Percentiles rank a stretch among this genome's conserved stretches.
Evolutionary conservation across 192 early-diverging fungal genomes (phyloP).

Genomic region (Coemansia sp.): DNA sequence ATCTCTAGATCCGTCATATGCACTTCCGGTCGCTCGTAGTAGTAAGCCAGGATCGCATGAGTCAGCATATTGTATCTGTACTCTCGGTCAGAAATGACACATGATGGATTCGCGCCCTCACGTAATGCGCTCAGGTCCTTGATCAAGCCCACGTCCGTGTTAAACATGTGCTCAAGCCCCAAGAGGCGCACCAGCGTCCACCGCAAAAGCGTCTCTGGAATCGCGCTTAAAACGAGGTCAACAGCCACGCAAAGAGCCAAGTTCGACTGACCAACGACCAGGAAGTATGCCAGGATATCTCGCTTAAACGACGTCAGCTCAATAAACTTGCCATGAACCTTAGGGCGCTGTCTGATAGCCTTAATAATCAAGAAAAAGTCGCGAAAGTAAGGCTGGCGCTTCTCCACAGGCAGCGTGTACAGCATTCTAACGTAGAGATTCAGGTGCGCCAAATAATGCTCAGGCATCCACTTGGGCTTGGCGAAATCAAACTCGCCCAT

Average conservation of each 20-base stretch:
- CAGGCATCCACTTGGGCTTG: background rate
- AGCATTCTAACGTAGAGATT: slow-evolving; percentile 25
- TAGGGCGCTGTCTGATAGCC: slow-evolving; percentile 36
- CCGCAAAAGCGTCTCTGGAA: slow-evolving; percentile 7
- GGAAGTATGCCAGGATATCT: slow-evolving; percentile 20
- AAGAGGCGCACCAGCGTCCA: slow-evolving; percentile 26
- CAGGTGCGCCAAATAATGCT: slow-evolving; percentile 16
- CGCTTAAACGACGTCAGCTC: background rate
- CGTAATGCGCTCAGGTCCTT: background rate
- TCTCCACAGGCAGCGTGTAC: background rate
- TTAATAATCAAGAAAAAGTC: slow-evolving; percentile 49
- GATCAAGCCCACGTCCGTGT: background rate
- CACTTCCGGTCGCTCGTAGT: background rate
- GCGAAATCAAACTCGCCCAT: slow-evolving; percentile 31
- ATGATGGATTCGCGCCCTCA: background rate
- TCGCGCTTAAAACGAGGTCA: slow-evolving; percentile 3
- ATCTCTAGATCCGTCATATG: slow-evolving; percentile 27
- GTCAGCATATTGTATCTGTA: slow-evolving; percentile 20
- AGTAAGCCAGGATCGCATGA: slow-evolving; percentile 18
- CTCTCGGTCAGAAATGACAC: slow-evolving; percentile 4
- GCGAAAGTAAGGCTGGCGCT: slow-evolving; percentile 4
- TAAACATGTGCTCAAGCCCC: slow-evolving; percentile 4
- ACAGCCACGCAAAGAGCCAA: slow-evolving; percentile 26
- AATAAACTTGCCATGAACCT: slow-evolving; percentile 15
- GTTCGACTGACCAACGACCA: slow-evolving; percentile 16